These are phyloP conservation scores for Bonia amplexicaulis DNA, from an alignment of 176 grass and related monocot genomes.

Conservation along the genomic window DNA sequence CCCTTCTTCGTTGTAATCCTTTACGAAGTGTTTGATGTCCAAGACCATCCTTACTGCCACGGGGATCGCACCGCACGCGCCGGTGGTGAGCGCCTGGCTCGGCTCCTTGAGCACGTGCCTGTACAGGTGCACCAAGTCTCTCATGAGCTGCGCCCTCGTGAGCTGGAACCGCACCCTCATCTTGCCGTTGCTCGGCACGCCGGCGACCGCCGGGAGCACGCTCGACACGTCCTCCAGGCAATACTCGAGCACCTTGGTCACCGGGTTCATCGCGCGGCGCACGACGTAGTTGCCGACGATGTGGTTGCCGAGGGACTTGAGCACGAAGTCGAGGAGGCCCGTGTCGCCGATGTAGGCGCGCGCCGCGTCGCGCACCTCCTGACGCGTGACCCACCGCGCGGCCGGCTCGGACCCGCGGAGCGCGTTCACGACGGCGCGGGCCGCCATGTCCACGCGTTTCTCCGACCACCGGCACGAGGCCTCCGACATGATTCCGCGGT, in stretches of 20 bases:
- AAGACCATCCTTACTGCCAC: conserved; percentile 53
- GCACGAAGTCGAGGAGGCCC: conserved; percentile 80
- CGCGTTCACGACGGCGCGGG: conserved; percentile 74
- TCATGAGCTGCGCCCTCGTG: conserved; percentile 61
- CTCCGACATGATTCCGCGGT: conserved; percentile 65
- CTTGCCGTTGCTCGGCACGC: conserved; percentile 34
- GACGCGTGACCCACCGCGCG: conserved; percentile 74
- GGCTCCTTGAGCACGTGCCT: conserved; percentile 52
- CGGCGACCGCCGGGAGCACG: conserved; percentile 41
- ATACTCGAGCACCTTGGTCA: conserved; percentile 92
- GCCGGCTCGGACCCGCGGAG: conserved; percentile 56
- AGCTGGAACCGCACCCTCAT: conserved; percentile 69
- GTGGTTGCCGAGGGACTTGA: conserved; percentile 93
- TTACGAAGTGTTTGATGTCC: conserved; percentile 81
- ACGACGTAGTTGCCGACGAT: conserved; percentile 80
- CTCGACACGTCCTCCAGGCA: conserved; percentile 85
- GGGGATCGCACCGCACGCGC: conserved; percentile 47
- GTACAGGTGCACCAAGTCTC: conserved; percentile 59
- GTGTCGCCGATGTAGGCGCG: conserved; percentile 85
- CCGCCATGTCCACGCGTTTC: conserved; percentile 82
- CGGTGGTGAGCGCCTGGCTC: conserved; percentile 30
- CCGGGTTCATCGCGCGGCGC: conserved; percentile 80
- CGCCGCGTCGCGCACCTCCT: conserved; percentile 85
- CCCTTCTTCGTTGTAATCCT: conserved; percentile 56
- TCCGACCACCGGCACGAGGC: conserved; percentile 77